Percentiles rank a stretch among this genome's conserved stretches.
These are phyloP conservation scores for Suzukiozyma palmioleophila DNA, from an alignment of 1,139 yeast genomes.

Conservation along the genomic window DNA sequence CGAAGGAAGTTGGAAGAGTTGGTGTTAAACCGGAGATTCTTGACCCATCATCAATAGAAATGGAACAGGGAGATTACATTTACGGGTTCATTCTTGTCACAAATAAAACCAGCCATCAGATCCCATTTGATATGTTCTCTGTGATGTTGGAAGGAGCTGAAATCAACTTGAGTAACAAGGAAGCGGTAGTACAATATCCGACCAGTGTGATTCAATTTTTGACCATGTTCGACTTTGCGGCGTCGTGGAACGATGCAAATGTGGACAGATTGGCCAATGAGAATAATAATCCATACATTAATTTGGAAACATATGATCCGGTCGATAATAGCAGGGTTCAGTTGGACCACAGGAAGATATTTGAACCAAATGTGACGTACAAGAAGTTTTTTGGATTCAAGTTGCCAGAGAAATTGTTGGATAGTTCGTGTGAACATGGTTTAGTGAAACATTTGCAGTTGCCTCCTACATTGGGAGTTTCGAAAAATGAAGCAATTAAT, in stretches of 20 bases:
- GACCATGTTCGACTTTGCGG: constrained; percentile 40
- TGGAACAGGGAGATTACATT: constrained; percentile 36
- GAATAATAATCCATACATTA: constrained; percentile 23
- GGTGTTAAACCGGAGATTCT: constrained; percentile 27
- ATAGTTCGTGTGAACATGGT: constrained; percentile 33
- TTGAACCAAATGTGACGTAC: constrained; percentile 31
- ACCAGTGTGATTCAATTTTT: constrained; percentile 17
- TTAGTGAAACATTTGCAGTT: constrained; percentile 34
- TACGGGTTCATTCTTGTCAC: constrained; percentile 37
- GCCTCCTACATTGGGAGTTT: constrained; percentile 33
- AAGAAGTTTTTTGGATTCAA: constrained; percentile 39
- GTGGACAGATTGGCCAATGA: constrained; percentile 28
- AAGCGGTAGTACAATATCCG: constrained; percentile 10
- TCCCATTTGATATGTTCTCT: constrained; percentile 40
- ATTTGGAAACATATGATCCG: constrained; percentile 23
- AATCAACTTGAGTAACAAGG: constrained; percentile 12
- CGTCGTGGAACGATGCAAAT: constrained; percentile 38
- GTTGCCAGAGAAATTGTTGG: constrained; percentile 35
- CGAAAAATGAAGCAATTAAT: constrained; percentile 23
- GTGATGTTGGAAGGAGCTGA: constrained; percentile 34
- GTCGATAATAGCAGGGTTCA: constrained; percentile 26
- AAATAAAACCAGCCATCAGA: constrained; percentile 23
- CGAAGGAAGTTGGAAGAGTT: constrained; percentile 26
- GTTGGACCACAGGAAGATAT: constrained; percentile 23
- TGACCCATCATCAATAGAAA: constrained; percentile 28